phyloP scores from a whole-genome alignment of 129 eudicot genomes.

The Escallonia herrerae region DNA sequence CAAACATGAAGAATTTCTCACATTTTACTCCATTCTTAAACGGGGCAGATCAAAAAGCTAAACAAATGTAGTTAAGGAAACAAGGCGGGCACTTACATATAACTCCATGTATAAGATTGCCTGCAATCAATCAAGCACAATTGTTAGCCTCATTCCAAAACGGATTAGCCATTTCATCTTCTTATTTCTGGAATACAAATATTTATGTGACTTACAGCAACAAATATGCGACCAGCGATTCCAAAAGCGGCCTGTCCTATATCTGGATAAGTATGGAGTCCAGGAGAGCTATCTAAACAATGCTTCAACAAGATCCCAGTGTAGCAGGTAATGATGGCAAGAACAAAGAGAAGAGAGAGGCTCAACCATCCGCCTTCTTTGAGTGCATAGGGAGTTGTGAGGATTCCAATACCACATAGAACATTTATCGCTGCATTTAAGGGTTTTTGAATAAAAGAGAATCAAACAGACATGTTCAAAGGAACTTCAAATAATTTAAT shows the following conservation, averaged over 20 bases:
- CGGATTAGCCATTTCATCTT: no score
- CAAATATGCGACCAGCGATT: slow-evolving; percentile 49
- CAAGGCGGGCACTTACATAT: slow-evolving; percentile 39
- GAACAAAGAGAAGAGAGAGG: slow-evolving; percentile 38
- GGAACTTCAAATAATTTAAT: no score
- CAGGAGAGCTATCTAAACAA: slow-evolving; percentile 59
- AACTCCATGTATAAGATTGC: slow-evolving; percentile 45
- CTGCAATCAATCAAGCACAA: slow-evolving; percentile 35
- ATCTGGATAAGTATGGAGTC: slow-evolving; percentile 63
- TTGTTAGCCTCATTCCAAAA: background rate
- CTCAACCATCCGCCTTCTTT: slow-evolving; percentile 79
- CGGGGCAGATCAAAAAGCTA: background rate
- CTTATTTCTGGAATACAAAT: background rate
- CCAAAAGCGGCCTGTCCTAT: slow-evolving; percentile 86
- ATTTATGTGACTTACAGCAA: slow-evolving; percentile 42
- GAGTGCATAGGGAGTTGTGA: slow-evolving; percentile 64
- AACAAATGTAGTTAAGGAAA: background rate
- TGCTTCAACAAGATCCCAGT: slow-evolving; percentile 55
- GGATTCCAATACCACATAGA: slow-evolving; percentile 65
- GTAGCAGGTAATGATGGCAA: slow-evolving; percentile 52
- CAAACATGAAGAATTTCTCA: background rate
- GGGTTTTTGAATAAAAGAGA: background rate
- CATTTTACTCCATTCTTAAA: background rate
- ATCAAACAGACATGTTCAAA: background rate
- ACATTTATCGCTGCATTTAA: slow-evolving; percentile 55